phyloP scores from a whole-genome alignment of 768 basidiomycete species.

The Pleurotus citrinopileatus region DNA sequence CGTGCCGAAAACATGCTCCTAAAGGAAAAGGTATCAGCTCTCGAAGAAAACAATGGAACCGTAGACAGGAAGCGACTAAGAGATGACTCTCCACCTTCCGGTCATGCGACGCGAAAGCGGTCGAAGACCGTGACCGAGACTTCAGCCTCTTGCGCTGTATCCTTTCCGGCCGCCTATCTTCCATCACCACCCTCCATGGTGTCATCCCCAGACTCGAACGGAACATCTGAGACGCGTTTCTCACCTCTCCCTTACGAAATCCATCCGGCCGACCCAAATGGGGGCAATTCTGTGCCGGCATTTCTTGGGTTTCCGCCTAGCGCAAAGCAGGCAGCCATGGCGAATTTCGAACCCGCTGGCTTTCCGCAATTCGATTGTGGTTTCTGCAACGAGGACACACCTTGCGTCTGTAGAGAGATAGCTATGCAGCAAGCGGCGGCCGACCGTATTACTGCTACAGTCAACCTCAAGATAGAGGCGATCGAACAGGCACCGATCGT shows the following conservation, averaged over 20 bases:
- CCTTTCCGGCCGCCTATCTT: conserved; percentile 34
- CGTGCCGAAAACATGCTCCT: conserved; percentile 64
- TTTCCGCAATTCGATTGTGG: conserved; percentile 65
- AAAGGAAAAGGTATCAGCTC: conserved; percentile 43
- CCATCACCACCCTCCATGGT: conserved; percentile 46
- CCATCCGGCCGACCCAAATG: conserved; percentile 22
- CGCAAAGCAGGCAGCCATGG: conserved; percentile 22
- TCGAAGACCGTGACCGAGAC: conserved; percentile 32
- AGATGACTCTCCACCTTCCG: conserved; percentile 43
- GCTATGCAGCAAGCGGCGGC: conserved; percentile 41
- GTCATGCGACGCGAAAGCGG: conserved; percentile 24
- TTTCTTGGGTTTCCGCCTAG: conserved; percentile 29
- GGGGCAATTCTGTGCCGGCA: conserved; percentile 21
- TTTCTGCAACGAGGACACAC: conserved; percentile 65
- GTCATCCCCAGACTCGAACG: conserved; percentile 47
- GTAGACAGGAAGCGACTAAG: conserved; percentile 58
- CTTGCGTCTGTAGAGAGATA: conserved; percentile 78
- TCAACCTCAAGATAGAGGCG: conserved; percentile 20
- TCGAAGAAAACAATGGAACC: conserved; percentile 30
- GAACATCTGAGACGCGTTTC: conserved; percentile 30
- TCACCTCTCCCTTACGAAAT: conserved; percentile 30
- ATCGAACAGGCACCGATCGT: conserved; percentile 19
- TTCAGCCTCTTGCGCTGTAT: conserved; percentile 27
- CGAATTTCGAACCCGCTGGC: conserved; percentile 20
- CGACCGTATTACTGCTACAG: conserved; percentile 16